Conservation (phyloP, 1,284 basidiomycete genomes). For the Ustilago esculenta region DNA sequence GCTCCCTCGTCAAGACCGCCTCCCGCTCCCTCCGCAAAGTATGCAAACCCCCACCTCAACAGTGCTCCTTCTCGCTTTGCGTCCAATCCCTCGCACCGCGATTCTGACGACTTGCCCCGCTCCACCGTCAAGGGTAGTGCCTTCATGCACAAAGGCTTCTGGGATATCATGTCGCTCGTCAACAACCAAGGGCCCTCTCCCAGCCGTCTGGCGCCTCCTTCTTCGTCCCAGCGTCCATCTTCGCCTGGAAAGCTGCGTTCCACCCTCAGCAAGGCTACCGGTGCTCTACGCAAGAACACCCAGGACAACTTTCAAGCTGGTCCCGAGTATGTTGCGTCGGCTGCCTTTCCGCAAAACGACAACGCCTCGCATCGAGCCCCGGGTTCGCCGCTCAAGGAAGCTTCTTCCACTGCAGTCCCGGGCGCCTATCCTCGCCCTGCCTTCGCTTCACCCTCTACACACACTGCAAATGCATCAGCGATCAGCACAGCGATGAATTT, state of each 20-base stretch:
- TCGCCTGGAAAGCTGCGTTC: constrained; percentile 46
- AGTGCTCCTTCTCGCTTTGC: constrained; percentile 44
- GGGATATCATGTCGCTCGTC: constrained; percentile 60
- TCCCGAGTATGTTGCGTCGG: constrained; percentile 33
- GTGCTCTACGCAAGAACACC: constrained; percentile 38
- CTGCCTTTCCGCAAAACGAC: constrained; percentile 1
- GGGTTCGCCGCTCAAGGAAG: constrained; percentile 15
- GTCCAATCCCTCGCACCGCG: constrained; percentile 14
- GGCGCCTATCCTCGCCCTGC: constrained; percentile 37
- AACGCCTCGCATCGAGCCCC: constrained; percentile 17
- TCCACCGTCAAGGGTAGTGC: constrained; percentile 51
- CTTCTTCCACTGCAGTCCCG: constrained; percentile 21
- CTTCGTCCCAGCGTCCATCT: constrained; percentile 25
- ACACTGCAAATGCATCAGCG: constrained; percentile 37
- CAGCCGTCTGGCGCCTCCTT: constrained; percentile 32
- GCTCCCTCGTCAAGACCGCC: constrained; percentile 23
- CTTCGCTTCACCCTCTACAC: constrained; percentile 27
- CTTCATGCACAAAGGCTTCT: constrained; percentile 65
- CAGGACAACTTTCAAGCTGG: constrained; percentile 41
- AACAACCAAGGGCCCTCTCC: constrained; percentile 40
- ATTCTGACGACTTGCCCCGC: constrained; percentile 29
- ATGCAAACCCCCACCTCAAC: constrained; percentile 40
- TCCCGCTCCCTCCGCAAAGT: constrained; percentile 36
- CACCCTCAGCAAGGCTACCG: constrained; percentile 55
- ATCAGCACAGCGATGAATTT: constrained; percentile 42